Percentiles rank a stretch among this genome's conserved stretches.
phyloP scores from a whole-genome alignment of 371 early-diverging fungal genomes.

The Lichtheimia ramosa region DNA sequence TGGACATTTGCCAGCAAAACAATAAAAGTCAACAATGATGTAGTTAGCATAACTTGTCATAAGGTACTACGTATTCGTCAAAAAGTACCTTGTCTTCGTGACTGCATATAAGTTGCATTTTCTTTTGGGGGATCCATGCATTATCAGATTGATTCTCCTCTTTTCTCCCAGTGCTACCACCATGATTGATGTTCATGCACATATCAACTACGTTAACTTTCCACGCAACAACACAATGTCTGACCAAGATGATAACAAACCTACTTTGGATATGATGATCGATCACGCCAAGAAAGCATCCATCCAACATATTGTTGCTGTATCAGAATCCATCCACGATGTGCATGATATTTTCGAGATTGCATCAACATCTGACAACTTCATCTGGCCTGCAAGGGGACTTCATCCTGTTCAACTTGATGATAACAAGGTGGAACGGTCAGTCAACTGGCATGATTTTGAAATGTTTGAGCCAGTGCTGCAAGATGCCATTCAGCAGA shows the following conservation, averaged over 20 bases:
- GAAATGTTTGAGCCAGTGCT: conserved; percentile 40
- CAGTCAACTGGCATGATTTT: conserved; percentile 34
- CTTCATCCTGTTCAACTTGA: conserved; percentile 48
- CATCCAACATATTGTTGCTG: conserved; percentile 37
- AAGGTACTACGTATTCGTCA: too few species aligned
- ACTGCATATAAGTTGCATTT: not conserved
- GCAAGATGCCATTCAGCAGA: conserved; percentile 21
- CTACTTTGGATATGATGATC: not conserved
- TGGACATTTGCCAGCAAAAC: too few species aligned
- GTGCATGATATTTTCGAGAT: conserved; percentile 39
- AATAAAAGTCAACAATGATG: too few species aligned
- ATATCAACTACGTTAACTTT: conserved; percentile 42
- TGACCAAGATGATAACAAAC: not conserved
- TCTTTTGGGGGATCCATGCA: not conserved
- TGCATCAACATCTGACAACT: conserved; percentile 32
- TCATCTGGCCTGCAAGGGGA: conserved; percentile 43
- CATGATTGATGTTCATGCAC: conserved; percentile 54
- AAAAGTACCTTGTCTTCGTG: too few species aligned
- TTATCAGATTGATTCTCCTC: too few species aligned
- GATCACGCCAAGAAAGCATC: conserved; percentile 30
- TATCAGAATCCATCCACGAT: conserved; percentile 46
- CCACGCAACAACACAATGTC: conserved; percentile 14
- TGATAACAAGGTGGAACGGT: conserved; percentile 32
- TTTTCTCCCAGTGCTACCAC: not conserved
- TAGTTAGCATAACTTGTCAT: too few species aligned